Base-by-base conservation (phyloP, 139 green algal species). In the Tetradesmus lagerheimii region DNA sequence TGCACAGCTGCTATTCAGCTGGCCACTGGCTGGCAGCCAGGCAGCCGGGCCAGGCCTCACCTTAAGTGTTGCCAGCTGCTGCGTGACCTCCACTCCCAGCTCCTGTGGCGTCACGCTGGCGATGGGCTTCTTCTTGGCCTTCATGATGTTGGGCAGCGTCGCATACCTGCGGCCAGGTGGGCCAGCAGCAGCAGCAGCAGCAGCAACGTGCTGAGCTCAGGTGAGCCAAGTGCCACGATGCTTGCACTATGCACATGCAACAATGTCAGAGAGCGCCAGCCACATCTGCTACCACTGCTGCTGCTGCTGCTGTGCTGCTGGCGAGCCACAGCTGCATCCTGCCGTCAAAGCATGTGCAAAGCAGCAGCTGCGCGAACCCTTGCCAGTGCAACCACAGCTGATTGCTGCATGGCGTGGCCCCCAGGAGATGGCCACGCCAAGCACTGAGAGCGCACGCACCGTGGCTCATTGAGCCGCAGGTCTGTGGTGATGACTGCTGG, bases 81-180 rank as follows among this genome's bases (percentile, higher is more conserved):
- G 85, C 0, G 38, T 50, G 2, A 90, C 38, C 25, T 82, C 71
- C n/a, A 89, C 86, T 2, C 94, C 74, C 80, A 98, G 85, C 41
- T 92, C 86, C 0, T 90, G 87, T 29, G 93, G 89, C 1, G 85
- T 90, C 2, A 95, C 31, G 57, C 78, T 82, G 66, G 96, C 92
- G 67, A 99, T 97, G 0, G 92, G 82, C 89, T 97, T 97, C 93
- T 98, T 99, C 93, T 99, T 99, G 47, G 97, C 96, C 71, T 97
- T 97, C 96, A 99, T 99, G 75, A 98, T 98, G 88, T 97, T 97
- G 11, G 97, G 96, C 88, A 99, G 92, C 20, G 96, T 98, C 38
- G 97, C 95, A 82, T 99, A 99, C 37, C 94, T 96, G 88, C 14
- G 77, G 66, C 37, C 14, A 80, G 25, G 25, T 34, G 18, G 20